Evolutionary conservation across 1,284 basidiomycete species (phyloP), one percentile per base, ranked within the genome.

Genomic region (Phylloporus sp.): DNA sequence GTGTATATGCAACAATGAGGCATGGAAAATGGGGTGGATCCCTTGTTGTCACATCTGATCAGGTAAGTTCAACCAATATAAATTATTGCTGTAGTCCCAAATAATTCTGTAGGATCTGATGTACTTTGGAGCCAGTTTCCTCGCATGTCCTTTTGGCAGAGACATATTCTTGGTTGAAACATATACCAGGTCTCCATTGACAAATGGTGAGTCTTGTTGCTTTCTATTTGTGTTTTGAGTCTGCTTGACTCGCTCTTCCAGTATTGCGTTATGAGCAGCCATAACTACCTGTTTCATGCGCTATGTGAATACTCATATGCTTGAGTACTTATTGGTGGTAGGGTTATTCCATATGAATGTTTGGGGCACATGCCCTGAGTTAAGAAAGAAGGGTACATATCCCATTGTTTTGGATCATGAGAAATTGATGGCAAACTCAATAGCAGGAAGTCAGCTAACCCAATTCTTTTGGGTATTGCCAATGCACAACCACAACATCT

Each of bases 361-460:
- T 64, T 63, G 2, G 0, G 80, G 79, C n/a, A 28, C 24, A 1
- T 72, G 61, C 0, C 80, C 79, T 4, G 72, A 68, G 44, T 79
- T 79, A 3, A 80, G 62, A 49, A 76, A 74, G 66, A 81, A 80
- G 0, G 72, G 78, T 18, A 76, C 61, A 53, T 72, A 79, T 0
- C 76, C 74, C 0, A 77, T 83, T 0, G 44, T 22, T 2, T 62
- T 34, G 0, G 32, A 64, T 6, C 47, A 1, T 0, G 61, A 39
- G 0, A 44, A 58, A 46, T 67, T 67, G 44, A 71, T 74, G 0
- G 74, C 57, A 4, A 76, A 54, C 54, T 74, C 68, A 0, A 64
- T 56, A 0, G 37, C 32, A 0, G 63, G 56, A 0, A 66, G 3
- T 0, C 10, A 15, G 0, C 5, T 60, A 1, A 66, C 60, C 51